Evolutionary conservation across 2,329 filamentous ascomycete species (phyloP).

Genomic region (Cordyceps militaris): DNA sequence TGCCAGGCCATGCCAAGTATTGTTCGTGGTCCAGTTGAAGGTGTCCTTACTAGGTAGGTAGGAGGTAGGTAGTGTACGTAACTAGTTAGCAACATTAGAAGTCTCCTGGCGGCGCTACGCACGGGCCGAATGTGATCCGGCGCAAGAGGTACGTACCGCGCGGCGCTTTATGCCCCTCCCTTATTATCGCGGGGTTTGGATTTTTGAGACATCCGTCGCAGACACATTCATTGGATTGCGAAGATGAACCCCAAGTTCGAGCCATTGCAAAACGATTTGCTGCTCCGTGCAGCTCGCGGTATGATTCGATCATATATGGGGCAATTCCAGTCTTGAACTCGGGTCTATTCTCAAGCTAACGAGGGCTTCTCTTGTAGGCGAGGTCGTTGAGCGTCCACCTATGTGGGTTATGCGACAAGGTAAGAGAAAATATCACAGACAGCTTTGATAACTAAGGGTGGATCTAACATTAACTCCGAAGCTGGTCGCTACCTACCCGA

Average conservation of each 20-base stretch:
- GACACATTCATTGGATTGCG: not conserved
- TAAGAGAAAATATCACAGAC: conserved; percentile 31
- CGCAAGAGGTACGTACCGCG: conserved; percentile 5
- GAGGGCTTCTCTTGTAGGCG: conserved; percentile 41
- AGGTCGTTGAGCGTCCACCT: conserved; percentile 85
- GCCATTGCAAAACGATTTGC: conserved; percentile 84
- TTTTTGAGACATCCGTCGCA: not conserved
- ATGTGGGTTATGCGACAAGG: conserved; percentile 99
- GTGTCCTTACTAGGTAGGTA: too few relatives aligned
- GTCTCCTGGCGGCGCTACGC: not conserved
- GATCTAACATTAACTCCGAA: conserved; percentile 28
- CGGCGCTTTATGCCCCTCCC: not conserved
- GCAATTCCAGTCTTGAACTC: conserved; percentile 16
- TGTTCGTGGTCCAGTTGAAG: too few relatives aligned
- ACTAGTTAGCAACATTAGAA: not conserved
- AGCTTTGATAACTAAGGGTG: not conserved
- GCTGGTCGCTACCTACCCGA: conserved; percentile 96
- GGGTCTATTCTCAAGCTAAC: not conserved
- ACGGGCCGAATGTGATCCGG: conserved; percentile 10
- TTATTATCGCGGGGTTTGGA: conserved; percentile 1
- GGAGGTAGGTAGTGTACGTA: not conserved
- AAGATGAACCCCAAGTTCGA: conserved; percentile 65
- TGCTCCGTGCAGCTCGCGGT: conserved; percentile 88
- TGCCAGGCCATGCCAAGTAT: not conserved
- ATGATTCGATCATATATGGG: conserved; percentile 22